A percentile compares a stretch with the other conserved stretches of the same genome.
Evolutionary conservation across 441 rosid genomes (phyloP).

Genomic region (Gossypium lobatum): DNA sequence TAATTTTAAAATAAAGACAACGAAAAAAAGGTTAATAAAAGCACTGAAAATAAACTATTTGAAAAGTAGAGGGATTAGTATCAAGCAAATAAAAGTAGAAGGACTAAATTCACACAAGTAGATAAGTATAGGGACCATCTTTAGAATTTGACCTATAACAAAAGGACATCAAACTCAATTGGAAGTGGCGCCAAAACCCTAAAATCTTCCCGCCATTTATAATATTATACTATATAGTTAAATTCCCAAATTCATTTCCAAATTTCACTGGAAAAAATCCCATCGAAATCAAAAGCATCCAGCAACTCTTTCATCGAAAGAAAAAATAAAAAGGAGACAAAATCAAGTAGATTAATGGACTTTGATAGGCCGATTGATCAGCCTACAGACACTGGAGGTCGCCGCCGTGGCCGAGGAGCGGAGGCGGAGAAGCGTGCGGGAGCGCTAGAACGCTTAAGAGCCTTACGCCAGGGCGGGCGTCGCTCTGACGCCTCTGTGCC

Average conservation of each 20-base stretch:
- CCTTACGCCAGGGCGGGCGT: slow-evolving; percentile 61
- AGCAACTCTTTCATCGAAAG: neutral
- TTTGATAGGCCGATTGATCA: slow-evolving; percentile 48
- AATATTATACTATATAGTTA: neutral
- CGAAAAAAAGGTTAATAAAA: too few relatives aligned
- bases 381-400: slow-evolving; percentile 28
- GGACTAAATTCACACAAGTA: too few relatives aligned
- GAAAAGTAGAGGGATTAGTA: too few relatives aligned
- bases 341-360: slow-evolving; percentile 25
- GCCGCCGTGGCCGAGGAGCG: slow-evolving; percentile 49
- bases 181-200: slow-evolving; percentile 24
- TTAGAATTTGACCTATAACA: neutral
- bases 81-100: too few relatives aligned
- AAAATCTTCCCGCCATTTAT: slow-evolving; percentile 29
- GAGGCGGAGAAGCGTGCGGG: slow-evolving; percentile 48
- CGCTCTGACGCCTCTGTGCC: slow-evolving; percentile 42
- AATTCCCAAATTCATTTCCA: neutral
- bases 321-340: neutral
- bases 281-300: neutral
- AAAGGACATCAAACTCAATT: neutral
- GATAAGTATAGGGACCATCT: too few relatives aligned
- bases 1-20: too few relatives aligned
- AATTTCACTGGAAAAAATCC: slow-evolving; percentile 1
- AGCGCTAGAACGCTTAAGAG: slow-evolving; percentile 67
- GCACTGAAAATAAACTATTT: too few relatives aligned